Conservation (phyloP, 225 moss, liverwort and hornwort species). For the Thuidium tamariscinum region DNA sequence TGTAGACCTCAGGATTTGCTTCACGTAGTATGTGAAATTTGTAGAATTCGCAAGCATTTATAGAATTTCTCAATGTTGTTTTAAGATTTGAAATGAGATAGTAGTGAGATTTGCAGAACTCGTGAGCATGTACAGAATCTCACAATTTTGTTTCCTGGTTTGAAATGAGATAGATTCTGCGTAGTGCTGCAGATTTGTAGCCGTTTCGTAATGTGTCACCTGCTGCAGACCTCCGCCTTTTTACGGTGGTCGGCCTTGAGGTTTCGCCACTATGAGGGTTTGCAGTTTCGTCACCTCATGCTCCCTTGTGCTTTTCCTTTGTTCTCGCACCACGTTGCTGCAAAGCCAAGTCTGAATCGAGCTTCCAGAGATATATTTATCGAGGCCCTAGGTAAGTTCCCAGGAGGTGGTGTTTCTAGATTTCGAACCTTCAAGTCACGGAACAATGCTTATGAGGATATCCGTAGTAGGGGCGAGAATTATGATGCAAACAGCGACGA, state of each 20-base stretch:
- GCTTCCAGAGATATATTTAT: neutral
- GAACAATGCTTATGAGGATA: neutral
- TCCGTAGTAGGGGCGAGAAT: neutral
- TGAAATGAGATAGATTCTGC: neutral
- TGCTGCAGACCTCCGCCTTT: slow-evolving; percentile 12
- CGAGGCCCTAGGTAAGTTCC: neutral
- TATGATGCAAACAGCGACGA: neutral
- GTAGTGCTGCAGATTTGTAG: neutral
- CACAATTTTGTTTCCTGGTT: neutral
- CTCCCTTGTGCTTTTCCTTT: neutral
- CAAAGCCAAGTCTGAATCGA: neutral
- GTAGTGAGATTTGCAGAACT: neutral
- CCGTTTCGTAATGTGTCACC: slow-evolving; percentile 12
- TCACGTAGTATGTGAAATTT: neutral
- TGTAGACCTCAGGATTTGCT: neutral
- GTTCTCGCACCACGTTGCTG: neutral
- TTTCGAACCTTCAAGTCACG: slow-evolving; percentile 1
- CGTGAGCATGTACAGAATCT: neutral
- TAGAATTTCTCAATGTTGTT: neutral
- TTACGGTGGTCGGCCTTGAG: slow-evolving; percentile 31
- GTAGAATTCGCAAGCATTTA: neutral
- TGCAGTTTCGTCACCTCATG: neutral
- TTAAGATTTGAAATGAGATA: neutral
- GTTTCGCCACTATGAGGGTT: slow-evolving; percentile 8
- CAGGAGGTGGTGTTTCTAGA: neutral